A percentile compares a stretch with the other conserved stretches of the same genome.
phyloP scores from a whole-genome alignment of 768 basidiomycete genomes.

The Tremella fuciformis region DNA sequence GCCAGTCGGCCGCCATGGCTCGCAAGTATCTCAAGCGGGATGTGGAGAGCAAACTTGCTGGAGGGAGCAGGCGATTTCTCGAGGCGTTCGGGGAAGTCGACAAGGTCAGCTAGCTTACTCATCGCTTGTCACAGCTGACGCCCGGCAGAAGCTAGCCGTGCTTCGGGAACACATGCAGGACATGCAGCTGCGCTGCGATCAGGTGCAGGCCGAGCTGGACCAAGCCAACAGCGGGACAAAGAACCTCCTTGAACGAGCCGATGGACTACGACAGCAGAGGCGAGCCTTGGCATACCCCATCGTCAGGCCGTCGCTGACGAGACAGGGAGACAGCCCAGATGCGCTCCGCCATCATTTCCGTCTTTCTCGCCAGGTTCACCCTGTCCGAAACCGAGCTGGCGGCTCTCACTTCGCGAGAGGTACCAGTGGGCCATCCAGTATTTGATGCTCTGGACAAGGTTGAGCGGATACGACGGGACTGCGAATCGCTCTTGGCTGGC shows the following conservation, averaged over 20 bases:
- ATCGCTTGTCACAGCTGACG: not conserved
- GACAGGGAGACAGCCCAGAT: slow-evolving; percentile 52
- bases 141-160: slow-evolving; percentile 72
- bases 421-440: slow-evolving; percentile 69
- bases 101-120: slow-evolving; percentile 61
- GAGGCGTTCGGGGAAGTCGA: slow-evolving; percentile 84
- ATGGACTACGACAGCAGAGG: slow-evolving; percentile 52
- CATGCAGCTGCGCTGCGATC: slow-evolving; percentile 79
- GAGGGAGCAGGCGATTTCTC: slow-evolving; percentile 78
- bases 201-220: slow-evolving; percentile 72
- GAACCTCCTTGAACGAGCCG: slow-evolving; percentile 74
- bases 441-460: slow-evolving; percentile 86
- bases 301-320: not conserved
- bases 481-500: slow-evolving; percentile 78
- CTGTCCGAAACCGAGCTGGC: slow-evolving; percentile 69
- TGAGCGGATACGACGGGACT: slow-evolving; percentile 76
- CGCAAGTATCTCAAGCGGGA: slow-evolving; percentile 78
- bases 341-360: slow-evolving; percentile 67
- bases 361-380: slow-evolving; percentile 84
- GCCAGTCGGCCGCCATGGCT: slow-evolving; percentile 62
- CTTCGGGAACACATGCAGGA: slow-evolving; percentile 71
- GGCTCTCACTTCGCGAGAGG: slow-evolving; percentile 72
- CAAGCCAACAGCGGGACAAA: slow-evolving; percentile 74
- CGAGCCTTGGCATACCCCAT: slow-evolving; percentile 14
- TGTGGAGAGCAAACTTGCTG: slow-evolving; percentile 75